phyloP scores from a whole-genome alignment of 768 basidiomycete species.

The Imleria badia region DNA sequence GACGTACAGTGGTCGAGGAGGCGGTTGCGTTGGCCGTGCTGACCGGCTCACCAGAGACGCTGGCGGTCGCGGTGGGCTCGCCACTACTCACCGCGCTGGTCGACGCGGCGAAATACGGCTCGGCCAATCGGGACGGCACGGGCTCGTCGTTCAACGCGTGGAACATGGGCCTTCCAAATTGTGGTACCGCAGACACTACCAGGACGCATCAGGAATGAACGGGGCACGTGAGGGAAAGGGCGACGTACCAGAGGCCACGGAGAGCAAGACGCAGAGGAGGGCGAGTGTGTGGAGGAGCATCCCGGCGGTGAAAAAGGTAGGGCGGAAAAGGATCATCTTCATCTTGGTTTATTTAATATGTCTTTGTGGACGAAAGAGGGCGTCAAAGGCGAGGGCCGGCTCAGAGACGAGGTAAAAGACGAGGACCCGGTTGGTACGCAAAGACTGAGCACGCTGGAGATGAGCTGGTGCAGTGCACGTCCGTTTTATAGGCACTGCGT shows the following conservation, averaged over 20 bases:
- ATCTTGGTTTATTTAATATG: slow-evolving; percentile 9
- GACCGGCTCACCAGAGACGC: no score
- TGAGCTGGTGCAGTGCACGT: background rate
- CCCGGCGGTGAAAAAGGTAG: slow-evolving; percentile 12
- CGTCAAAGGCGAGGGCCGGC: slow-evolving; percentile 14
- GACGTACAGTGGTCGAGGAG: background rate
- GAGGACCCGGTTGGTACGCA: slow-evolving; percentile 6
- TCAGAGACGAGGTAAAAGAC: slow-evolving; percentile 3
- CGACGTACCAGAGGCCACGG: slow-evolving; percentile 13
- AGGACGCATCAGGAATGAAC: no score
- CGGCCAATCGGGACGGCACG: background rate
- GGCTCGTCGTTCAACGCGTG: slow-evolving; percentile 7
- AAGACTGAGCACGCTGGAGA: background rate
- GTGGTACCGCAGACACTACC: slow-evolving; percentile 20
- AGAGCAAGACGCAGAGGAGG: slow-evolving; percentile 9
- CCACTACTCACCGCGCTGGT: no score
- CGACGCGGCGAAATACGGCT: background rate
- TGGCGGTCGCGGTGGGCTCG: no score
- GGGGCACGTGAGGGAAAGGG: background rate
- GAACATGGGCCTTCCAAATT: slow-evolving; percentile 18
- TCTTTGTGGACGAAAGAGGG: background rate
- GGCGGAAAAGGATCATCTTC: slow-evolving; percentile 24
- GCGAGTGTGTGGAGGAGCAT: slow-evolving; percentile 6
- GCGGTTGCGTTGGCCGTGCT: background rate
- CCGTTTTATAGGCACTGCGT: slow-evolving; percentile 9